These are phyloP conservation scores for Aspergillus cavernicola DNA, from an alignment of 495 filamentous ascomycete genomes.

Conservation along the genomic window DNA sequence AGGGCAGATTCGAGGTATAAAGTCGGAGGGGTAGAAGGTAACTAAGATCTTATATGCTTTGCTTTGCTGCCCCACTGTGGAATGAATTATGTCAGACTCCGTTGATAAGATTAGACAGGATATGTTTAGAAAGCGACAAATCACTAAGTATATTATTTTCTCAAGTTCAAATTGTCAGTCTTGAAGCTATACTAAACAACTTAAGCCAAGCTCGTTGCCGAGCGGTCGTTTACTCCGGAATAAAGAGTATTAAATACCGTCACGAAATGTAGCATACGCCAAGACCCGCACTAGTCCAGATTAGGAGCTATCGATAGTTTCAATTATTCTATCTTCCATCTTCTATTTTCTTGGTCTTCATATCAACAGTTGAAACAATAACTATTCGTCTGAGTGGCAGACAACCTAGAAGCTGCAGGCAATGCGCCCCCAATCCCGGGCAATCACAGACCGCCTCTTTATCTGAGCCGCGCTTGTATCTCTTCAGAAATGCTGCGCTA, in stretches of 20 bases:
- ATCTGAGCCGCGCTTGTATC: too few relatives aligned
- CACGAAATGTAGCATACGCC: too few relatives aligned
- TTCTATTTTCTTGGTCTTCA: background rate
- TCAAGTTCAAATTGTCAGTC: background rate
- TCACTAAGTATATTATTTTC: too few relatives aligned
- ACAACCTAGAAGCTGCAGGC: background rate
- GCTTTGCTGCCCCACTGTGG: background rate
- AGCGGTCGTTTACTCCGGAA: background rate
- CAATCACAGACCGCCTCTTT: too few relatives aligned
- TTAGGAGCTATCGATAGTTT: background rate
- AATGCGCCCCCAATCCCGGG: background rate
- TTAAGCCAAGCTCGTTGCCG: background rate
- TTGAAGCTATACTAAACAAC: constrained; percentile 1
- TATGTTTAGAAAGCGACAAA: too few relatives aligned
- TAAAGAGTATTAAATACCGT: background rate
- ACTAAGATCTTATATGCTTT: background rate
- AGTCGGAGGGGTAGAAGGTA: too few relatives aligned
- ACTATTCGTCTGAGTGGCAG: too few relatives aligned
- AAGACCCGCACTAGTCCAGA: constrained; percentile 5
- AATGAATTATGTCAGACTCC: background rate
- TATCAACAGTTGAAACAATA: background rate
- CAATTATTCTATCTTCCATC: too few relatives aligned
- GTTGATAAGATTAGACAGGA: too few relatives aligned
- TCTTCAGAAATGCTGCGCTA: background rate
- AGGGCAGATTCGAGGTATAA: too few relatives aligned